Evolutionary conservation across 805 yeast species (phyloP).

Genomic region (Kluyveromyces nonfermentans): DNA sequence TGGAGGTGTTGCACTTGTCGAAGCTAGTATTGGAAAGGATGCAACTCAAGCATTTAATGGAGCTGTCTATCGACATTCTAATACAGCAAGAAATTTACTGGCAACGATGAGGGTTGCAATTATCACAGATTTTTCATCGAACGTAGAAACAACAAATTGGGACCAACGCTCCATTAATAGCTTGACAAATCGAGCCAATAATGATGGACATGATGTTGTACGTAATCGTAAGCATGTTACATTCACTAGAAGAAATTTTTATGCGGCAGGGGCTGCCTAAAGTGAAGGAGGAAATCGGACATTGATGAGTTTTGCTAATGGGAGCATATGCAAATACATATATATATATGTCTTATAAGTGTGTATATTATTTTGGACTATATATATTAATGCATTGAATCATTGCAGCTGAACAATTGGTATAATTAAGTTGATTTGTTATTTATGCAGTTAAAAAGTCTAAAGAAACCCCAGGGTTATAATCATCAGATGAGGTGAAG

Average conservation of each 20-base stretch:
- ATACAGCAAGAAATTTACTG: constrained; percentile 82
- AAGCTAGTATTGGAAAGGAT: constrained; percentile 81
- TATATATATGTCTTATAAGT: not conserved
- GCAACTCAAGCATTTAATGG: constrained; percentile 93
- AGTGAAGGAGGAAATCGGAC: not conserved
- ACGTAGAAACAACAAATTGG: constrained; percentile 18
- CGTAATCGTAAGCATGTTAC: constrained; percentile 19
- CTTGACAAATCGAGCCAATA: constrained; percentile 5
- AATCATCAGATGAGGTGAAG: constrained; percentile 15
- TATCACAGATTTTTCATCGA: constrained; percentile 65
- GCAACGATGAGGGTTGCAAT: constrained; percentile 94
- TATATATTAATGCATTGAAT: not conserved
- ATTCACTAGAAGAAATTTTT: constrained; percentile 18
- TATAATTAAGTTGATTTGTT: not conserved
- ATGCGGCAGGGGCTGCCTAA: constrained; percentile 25
- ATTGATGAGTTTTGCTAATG: not conserved
- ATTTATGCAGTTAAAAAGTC: constrained; percentile 16
- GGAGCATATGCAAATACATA: not conserved
- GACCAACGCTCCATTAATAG: constrained; percentile 14
- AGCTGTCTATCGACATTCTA: constrained; percentile 87
- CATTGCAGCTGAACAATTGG: not conserved
- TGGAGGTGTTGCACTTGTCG: constrained; percentile 75
- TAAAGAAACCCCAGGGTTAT: constrained; percentile 20
- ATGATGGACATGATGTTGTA: constrained; percentile 9
- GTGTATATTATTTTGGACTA: not conserved